Conservation (phyloP, 305 asterid species). For the Solanum aculeatissimum region DNA sequence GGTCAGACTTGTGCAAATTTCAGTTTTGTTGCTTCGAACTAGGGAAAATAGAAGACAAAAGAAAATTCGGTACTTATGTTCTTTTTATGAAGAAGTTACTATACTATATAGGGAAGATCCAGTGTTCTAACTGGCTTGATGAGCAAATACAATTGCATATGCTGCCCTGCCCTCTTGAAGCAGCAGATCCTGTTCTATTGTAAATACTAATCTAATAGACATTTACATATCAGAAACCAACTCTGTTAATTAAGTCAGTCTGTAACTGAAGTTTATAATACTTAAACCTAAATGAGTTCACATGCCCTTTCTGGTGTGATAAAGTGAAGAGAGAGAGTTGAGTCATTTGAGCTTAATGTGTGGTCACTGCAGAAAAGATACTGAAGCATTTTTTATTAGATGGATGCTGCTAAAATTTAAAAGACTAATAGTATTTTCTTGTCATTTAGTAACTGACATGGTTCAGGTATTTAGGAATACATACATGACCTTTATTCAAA, state of each 20-base stretch:
- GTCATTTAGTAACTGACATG: neutral
- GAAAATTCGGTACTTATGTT: neutral
- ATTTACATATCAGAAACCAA: neutral
- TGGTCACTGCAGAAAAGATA: neutral
- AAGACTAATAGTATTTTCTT: neutral
- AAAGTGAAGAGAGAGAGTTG: too few species aligned
- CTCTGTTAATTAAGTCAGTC: neutral
- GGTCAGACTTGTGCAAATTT: constrained; percentile 26
- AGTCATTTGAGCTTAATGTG: neutral
- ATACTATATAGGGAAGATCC: neutral
- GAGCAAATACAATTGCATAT: neutral
- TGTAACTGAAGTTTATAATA: neutral
- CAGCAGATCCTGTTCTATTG: neutral
- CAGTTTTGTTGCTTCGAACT: neutral
- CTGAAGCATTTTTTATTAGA: neutral
- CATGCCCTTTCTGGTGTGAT: neutral
- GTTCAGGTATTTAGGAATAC: neutral
- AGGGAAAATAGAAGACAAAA: neutral
- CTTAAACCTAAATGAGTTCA: neutral
- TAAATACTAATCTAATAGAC: neutral
- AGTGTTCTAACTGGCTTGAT: neutral
- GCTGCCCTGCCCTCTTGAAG: neutral
- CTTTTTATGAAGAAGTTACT: neutral
- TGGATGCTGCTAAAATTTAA: neutral
- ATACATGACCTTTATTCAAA: neutral